Evolutionary conservation across 2,329 filamentous ascomycete species (phyloP).

Genomic region (Ophiostoma montium): DNA sequence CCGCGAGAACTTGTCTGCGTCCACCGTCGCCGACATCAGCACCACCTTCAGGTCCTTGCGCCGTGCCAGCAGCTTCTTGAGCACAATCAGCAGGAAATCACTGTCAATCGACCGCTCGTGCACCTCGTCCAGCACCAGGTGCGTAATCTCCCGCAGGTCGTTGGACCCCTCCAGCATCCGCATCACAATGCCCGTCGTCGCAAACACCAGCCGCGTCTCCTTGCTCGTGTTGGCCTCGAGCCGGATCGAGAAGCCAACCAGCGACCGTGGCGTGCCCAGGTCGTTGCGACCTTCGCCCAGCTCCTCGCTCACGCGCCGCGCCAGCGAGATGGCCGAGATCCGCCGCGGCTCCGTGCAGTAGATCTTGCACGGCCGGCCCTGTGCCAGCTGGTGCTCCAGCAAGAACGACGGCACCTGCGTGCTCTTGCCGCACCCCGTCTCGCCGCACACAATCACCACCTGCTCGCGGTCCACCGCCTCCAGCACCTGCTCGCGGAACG

Average conservation of each 20-base stretch:
- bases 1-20: conserved; percentile 77
- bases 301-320: conserved; percentile 85
- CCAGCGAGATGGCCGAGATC: conserved; percentile 91
- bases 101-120: conserved; percentile 95
- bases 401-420: conserved; percentile 94
- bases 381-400: conserved; percentile 71
- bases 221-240: conserved; percentile 75
- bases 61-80: conserved; percentile 64
- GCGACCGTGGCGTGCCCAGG: conserved; percentile 65
- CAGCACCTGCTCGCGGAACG: conserved; percentile 66
- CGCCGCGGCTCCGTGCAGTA: conserved; percentile 91
- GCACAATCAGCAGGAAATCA: conserved; percentile 84
- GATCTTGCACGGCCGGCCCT: conserved; percentile 73
- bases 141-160: conserved; percentile 77
- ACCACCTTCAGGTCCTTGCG: conserved; percentile 81
- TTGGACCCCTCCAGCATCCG: conserved; percentile 88
- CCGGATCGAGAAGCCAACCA: conserved; percentile 89
- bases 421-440: conserved; percentile 94
- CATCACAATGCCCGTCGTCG: conserved; percentile 87
- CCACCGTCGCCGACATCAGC: conserved; percentile 94
- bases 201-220: conserved; percentile 77
- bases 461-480: conserved; percentile 64
- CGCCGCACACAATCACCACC: conserved; percentile 86
- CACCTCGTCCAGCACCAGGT: conserved; percentile 92
- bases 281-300: conserved; percentile 74